phyloP scores from a whole-genome alignment of 768 basidiomycete species.

The Tricholoma hemisulphureum region DNA sequence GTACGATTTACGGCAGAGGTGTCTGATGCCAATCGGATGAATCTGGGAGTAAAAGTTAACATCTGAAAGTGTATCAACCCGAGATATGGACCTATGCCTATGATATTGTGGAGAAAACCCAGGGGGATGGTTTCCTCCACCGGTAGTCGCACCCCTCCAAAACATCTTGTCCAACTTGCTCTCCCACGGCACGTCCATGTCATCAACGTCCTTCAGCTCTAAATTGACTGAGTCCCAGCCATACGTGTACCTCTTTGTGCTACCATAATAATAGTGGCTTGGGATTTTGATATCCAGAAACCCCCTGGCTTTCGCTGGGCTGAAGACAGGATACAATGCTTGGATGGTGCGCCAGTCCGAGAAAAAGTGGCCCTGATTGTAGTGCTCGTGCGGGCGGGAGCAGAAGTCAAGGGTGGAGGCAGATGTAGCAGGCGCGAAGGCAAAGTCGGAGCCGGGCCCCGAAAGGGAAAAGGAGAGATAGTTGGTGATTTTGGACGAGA shows the following conservation, averaged over 20 bases:
- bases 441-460: conserved; percentile 52
- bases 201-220: conserved; percentile 72
- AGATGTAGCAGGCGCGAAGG: conserved; percentile 60
- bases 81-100: conserved; percentile 62
- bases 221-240: conserved; percentile 82
- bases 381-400: conserved; percentile 74
- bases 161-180: conserved; percentile 84
- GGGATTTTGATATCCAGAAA: conserved; percentile 92
- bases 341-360: conserved; percentile 92
- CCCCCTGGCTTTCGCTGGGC: conserved; percentile 82
- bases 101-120: conserved; percentile 85
- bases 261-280: conserved; percentile 93
- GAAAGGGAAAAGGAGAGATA: conserved; percentile 23
- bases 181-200: conserved; percentile 88
- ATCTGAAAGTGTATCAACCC: not conserved
- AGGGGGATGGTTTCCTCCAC: conserved; percentile 84
- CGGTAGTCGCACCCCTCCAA: conserved; percentile 96
- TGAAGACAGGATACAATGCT: conserved; percentile 90
- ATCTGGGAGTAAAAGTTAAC: conserved; percentile 34
- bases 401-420: conserved; percentile 74
- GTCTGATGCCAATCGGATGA: conserved; percentile 78
- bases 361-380: conserved; percentile 94
- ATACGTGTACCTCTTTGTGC: conserved; percentile 80
- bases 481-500: conserved; percentile 28
- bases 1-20: conserved; percentile 51